Evolutionary conservation across 2,329 filamentous ascomycete genomes (phyloP).

Genomic region (Shiraia sp.): DNA sequence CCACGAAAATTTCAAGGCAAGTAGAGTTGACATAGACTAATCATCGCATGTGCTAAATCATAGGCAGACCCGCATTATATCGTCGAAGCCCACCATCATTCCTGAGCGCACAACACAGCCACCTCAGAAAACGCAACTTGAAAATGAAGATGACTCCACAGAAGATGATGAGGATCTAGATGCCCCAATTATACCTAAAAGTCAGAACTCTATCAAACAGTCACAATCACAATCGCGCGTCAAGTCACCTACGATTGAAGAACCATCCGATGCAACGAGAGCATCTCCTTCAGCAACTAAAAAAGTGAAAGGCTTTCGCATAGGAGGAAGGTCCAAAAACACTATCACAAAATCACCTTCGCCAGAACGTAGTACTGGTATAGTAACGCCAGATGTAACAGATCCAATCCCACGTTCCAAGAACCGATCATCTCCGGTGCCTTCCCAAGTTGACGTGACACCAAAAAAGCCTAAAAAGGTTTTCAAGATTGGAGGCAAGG

Average conservation of each 20-base stretch:
- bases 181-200: constrained; percentile 26
- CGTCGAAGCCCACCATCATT: background rate
- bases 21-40: background rate
- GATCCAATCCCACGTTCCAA: background rate
- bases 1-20: constrained; percentile 37
- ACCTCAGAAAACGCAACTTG: background rate
- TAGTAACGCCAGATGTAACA: background rate
- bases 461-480: constrained; percentile 19
- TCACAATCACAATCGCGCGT: background rate
- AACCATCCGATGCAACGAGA: constrained; percentile 1
- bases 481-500: constrained; percentile 42
- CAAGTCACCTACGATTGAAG: constrained; percentile 10
- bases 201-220: constrained; percentile 7
- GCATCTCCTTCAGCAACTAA: constrained; percentile 10
- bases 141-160: constrained; percentile 23
- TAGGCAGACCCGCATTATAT: constrained; percentile 15
- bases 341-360: constrained; percentile 1
- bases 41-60: constrained; percentile 3
- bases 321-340: constrained; percentile 31
- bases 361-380: background rate
- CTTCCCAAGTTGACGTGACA: constrained; percentile 3
- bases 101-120: background rate
- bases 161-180: constrained; percentile 49
- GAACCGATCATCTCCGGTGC: constrained; percentile 5
- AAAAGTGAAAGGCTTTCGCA: constrained; percentile 30